Percentiles rank a stretch among this genome's conserved stretches.
Evolutionary conservation across 2,329 filamentous ascomycete genomes (phyloP).

Genomic region (Xylaria digitata): DNA sequence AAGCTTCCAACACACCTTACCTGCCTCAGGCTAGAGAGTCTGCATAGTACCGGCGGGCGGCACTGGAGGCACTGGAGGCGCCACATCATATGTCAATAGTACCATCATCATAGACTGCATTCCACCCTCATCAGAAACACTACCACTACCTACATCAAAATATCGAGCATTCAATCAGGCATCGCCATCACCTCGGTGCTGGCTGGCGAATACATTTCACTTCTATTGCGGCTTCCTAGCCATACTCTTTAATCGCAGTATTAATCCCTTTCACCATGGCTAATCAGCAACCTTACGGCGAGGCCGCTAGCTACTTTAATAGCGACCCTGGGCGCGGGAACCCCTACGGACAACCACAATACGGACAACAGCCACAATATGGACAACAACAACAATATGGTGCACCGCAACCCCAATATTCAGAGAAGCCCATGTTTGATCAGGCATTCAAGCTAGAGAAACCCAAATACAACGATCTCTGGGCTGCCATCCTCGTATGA

Average conservation of each 20-base stretch:
- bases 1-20: conserved; percentile 11
- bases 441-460: conserved; percentile 83
- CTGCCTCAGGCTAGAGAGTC: not conserved
- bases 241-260: not conserved
- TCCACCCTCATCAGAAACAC: conserved; percentile 32
- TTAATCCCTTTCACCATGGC: conserved; percentile 24
- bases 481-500: conserved; percentile 82
- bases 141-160: conserved; percentile 24
- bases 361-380: conserved; percentile 18
- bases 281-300: conserved; percentile 38
- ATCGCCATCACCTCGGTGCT: not conserved
- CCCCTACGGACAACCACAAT: conserved; percentile 27
- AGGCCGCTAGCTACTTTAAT: conserved; percentile 44
- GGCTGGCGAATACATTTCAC: not conserved
- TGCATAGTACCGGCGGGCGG: conserved; percentile 8
- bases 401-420: conserved; percentile 28
- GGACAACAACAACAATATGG: conserved; percentile 32
- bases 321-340: conserved; percentile 37
- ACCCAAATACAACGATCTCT: conserved; percentile 91
- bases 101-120: conserved; percentile 17
- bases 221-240: not conserved
- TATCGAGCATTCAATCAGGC: conserved; percentile 15
- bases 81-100: conserved; percentile 12
- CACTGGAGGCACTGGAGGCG: conserved; percentile 14
- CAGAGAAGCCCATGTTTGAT: conserved; percentile 72